Evolutionary conservation across 1,284 basidiomycete genomes (phyloP).

Genomic region (Irpex sp.): DNA sequence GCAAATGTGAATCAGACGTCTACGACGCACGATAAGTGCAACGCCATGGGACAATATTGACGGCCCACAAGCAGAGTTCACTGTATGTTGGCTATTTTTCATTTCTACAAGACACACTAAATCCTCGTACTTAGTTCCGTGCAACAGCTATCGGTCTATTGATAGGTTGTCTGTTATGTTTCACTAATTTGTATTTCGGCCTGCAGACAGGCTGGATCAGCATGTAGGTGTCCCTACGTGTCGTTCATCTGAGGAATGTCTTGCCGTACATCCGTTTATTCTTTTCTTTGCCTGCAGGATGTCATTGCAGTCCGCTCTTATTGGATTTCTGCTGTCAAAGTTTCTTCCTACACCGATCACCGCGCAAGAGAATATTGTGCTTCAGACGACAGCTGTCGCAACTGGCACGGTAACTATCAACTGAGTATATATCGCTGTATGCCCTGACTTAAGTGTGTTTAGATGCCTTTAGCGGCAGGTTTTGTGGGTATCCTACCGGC

Average conservation of each 20-base stretch:
- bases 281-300: constrained; percentile 56
- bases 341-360: constrained; percentile 72
- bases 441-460: background rate
- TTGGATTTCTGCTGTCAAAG: constrained; percentile 86
- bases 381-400: constrained; percentile 94
- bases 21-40: background rate
- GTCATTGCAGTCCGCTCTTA: constrained; percentile 90
- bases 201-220: constrained; percentile 77
- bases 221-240: constrained; percentile 58
- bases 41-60: background rate
- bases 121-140: constrained; percentile 29
- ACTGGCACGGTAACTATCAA: constrained; percentile 60
- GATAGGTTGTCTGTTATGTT: constrained; percentile 73
- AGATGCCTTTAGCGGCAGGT: constrained; percentile 91
- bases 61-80: constrained; percentile 6
- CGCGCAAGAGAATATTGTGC: constrained; percentile 88
- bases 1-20: background rate
- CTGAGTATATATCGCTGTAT: background rate
- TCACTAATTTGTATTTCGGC: constrained; percentile 77
- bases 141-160: constrained; percentile 57
- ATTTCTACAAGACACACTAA: background rate
- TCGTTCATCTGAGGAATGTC: background rate
- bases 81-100: background rate
- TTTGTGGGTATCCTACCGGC: constrained; percentile 96
- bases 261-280: background rate